Evolutionary conservation across 805 yeast species (phyloP).

Genomic region (Metschnikowia picachoensis): DNA sequence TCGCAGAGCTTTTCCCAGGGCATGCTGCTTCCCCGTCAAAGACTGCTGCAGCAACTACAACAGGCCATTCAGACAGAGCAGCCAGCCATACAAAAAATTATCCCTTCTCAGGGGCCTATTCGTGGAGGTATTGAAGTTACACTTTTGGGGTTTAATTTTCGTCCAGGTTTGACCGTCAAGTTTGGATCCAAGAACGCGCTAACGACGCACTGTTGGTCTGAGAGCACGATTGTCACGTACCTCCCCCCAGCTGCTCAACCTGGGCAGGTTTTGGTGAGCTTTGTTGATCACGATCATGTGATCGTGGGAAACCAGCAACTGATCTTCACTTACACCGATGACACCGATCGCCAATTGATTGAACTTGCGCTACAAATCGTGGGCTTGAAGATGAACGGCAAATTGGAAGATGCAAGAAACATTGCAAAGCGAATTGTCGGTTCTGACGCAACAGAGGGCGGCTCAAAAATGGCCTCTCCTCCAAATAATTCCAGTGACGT

Average conservation of each 20-base stretch:
- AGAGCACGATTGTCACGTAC: conserved; percentile 86
- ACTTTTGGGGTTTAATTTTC: conserved; percentile 79
- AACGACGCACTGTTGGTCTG: conserved; percentile 95
- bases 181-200: conserved; percentile 80
- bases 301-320: conserved; percentile 42
- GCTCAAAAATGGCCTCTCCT: conserved; percentile 21
- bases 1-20: conserved; percentile 3
- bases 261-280: conserved; percentile 90
- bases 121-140: conserved; percentile 97
- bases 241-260: conserved; percentile 87
- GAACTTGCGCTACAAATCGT: conserved; percentile 95
- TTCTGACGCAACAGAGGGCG: conserved; percentile 31
- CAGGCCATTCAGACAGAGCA: conserved; percentile 10
- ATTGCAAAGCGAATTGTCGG: conserved; percentile 91
- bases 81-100: conserved; percentile 65
- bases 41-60: conserved; percentile 18
- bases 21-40: conserved; percentile 13
- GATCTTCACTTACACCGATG: conserved; percentile 89
- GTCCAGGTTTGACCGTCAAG: conserved; percentile 75
- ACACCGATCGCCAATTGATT: conserved; percentile 89
- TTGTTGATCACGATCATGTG: conserved; percentile 48
- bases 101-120: conserved; percentile 93
- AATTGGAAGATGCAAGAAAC: conserved; percentile 88
- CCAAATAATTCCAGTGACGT: conserved; percentile 12
- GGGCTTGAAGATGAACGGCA: conserved; percentile 95